phyloP scores from a whole-genome alignment of 2,329 filamentous ascomycete species.

The Colletotrichum sp. region DNA sequence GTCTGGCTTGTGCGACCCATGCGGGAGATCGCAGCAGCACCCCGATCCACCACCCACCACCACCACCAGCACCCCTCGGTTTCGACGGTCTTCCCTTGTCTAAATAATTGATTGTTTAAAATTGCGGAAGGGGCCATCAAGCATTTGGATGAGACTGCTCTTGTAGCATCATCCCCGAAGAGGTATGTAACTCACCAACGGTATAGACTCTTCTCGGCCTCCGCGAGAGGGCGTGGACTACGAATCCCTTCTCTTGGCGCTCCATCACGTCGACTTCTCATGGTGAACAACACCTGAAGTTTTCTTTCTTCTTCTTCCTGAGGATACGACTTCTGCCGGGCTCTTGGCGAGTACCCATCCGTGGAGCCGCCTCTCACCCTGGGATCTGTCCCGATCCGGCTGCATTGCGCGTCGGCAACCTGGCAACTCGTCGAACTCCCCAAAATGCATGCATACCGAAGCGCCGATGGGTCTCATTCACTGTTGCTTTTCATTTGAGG shows the following conservation, averaged over 20 bases:
- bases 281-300: not conserved
- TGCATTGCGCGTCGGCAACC: not conserved
- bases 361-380: not conserved
- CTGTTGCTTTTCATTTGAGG: not conserved
- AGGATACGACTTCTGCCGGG: not conserved
- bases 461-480: not conserved
- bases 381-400: not conserved
- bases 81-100: slow-evolving; percentile 5
- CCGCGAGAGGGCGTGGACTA: not conserved
- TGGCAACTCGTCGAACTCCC: not conserved
- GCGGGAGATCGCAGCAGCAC: slow-evolving; percentile 6
- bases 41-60: not conserved
- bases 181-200: not conserved
- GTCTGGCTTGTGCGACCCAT: slow-evolving; percentile 22
- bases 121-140: slow-evolving; percentile 3
- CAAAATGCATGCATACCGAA: not conserved
- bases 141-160: slow-evolving; percentile 9
- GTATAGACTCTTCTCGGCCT: not conserved
- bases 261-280: not conserved
- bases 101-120: slow-evolving; percentile 5
- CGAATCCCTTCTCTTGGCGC: not conserved
- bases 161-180: slow-evolving; percentile 19
- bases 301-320: not conserved
- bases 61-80: not conserved
- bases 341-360: not conserved